A percentile compares a stretch with the other conserved stretches of the same genome.
Conservation (phyloP, 352 stramenopile species). For the Phytopythium ostracodes region DNA sequence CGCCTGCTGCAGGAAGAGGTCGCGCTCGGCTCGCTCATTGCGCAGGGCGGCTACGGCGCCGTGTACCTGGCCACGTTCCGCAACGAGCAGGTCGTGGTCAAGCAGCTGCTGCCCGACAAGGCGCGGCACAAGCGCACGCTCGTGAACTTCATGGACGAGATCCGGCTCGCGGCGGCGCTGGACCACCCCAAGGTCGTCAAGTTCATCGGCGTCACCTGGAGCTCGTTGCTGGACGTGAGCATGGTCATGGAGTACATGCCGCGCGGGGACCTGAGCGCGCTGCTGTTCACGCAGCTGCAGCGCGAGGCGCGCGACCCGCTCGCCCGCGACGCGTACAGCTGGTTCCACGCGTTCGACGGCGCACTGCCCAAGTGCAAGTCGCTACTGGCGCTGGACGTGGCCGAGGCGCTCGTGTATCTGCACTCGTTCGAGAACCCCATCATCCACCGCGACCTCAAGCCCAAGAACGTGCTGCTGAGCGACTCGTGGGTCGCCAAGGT, state of each 20-base stretch:
- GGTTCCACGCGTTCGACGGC: conserved; percentile 8
- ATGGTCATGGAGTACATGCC: conserved; percentile 41
- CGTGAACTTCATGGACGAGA: conserved; percentile 47
- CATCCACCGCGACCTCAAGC: conserved; percentile 47
- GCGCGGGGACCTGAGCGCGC: conserved; percentile 26
- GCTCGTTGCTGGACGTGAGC: conserved; percentile 28
- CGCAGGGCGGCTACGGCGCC: conserved; percentile 30
- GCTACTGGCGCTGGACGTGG: conserved; percentile 31
- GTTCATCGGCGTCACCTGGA: conserved; percentile 45
- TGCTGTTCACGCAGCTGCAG: conserved; percentile 14
- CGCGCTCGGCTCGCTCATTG: conserved; percentile 18
- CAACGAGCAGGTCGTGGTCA: conserved; percentile 30
- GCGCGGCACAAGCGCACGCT: conserved; percentile 14
- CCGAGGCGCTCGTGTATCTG: conserved; percentile 49
- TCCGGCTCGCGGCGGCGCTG: conserved; percentile 30
- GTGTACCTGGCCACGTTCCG: conserved; percentile 27
- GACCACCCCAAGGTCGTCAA: conserved; percentile 44
- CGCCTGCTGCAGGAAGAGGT: conserved; percentile 28
- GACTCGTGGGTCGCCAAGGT: conserved; percentile 19
- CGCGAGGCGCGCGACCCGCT: conserved; percentile 1
- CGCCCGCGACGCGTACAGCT: conserved; percentile 1
- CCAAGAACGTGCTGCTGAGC: conserved; percentile 36
- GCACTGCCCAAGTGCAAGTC: conserved; percentile 16
- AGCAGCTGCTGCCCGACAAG: conserved; percentile 32
- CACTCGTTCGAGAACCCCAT: conserved; percentile 59